Conservation (phyloP, 2,329 filamentous ascomycete species). For the Aspergillus sp. region DNA sequence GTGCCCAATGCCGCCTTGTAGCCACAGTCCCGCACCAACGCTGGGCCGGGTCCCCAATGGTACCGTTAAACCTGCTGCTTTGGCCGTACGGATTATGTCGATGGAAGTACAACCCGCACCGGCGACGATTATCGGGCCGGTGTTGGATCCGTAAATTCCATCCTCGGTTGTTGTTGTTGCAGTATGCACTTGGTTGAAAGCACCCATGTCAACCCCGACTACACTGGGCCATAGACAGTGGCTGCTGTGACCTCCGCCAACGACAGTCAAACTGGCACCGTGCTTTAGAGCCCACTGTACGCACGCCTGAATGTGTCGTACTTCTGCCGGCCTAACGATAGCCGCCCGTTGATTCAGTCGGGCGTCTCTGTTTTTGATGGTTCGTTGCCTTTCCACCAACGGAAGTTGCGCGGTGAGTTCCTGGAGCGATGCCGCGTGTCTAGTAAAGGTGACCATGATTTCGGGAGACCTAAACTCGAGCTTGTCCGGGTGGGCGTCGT, state of each 20-base stretch:
- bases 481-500: slow-evolving; percentile 34
- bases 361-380: slow-evolving; percentile 48
- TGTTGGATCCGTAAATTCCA: not conserved
- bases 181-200: slow-evolving; percentile 55
- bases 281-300: slow-evolving; percentile 57
- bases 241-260: slow-evolving; percentile 61
- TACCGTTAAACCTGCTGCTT: slow-evolving; percentile 53
- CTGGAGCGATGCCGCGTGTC: slow-evolving; percentile 44
- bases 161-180: slow-evolving; percentile 3
- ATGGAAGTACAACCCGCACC: slow-evolving; percentile 58
- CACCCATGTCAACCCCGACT: slow-evolving; percentile 59
- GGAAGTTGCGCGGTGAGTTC: slow-evolving; percentile 48
- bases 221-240: slow-evolving; percentile 57
- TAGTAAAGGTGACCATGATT: slow-evolving; percentile 53
- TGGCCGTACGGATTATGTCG: slow-evolving; percentile 53
- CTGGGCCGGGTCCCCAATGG: slow-evolving; percentile 63
- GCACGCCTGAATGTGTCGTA: slow-evolving; percentile 55
- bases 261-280: slow-evolving; percentile 46
- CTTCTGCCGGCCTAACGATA: slow-evolving; percentile 47
- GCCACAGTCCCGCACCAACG: slow-evolving; percentile 62
- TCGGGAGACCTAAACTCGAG: slow-evolving; percentile 53
- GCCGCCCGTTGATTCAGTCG: slow-evolving; percentile 45
- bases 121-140: slow-evolving; percentile 47
- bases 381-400: slow-evolving; percentile 14
- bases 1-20: slow-evolving; percentile 66